These are phyloP conservation scores for Aspergillus alliaceus DNA, from an alignment of 2,329 filamentous ascomycete genomes.

Conservation along the genomic window DNA sequence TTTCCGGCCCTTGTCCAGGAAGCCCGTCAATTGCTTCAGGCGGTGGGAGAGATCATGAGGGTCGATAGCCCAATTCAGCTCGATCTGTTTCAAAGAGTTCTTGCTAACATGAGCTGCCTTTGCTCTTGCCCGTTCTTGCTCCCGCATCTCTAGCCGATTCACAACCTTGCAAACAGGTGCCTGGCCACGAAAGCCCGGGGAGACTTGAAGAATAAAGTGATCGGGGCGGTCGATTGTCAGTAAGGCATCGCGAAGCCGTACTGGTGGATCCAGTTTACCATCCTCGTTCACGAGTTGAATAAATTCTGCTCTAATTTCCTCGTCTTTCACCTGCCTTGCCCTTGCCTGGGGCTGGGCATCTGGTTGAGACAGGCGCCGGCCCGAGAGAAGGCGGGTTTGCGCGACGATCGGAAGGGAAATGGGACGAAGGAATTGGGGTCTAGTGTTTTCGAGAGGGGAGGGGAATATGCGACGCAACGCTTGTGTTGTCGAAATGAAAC, in stretches of 20 bases:
- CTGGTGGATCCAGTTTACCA: slow-evolving; percentile 30
- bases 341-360: slow-evolving; percentile 6
- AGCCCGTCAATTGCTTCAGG: slow-evolving; percentile 65
- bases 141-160: slow-evolving; percentile 55
- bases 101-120: slow-evolving; percentile 41
- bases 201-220: slow-evolving; percentile 54
- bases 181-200: slow-evolving; percentile 27
- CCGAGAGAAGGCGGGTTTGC: slow-evolving; percentile 21
- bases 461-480: slow-evolving; percentile 33
- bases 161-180: slow-evolving; percentile 71
- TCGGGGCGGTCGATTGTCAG: slow-evolving; percentile 48
- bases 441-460: slow-evolving; percentile 18
- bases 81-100: slow-evolving; percentile 68
- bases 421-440: slow-evolving; percentile 13
- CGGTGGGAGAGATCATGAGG: slow-evolving; percentile 72
- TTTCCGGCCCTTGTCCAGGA: slow-evolving; percentile 70
- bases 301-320: slow-evolving; percentile 31
- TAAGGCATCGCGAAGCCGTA: slow-evolving; percentile 37
- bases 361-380: neutral
- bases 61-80: slow-evolving; percentile 86
- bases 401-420: slow-evolving; percentile 4
- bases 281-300: slow-evolving; percentile 38
- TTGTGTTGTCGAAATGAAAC: slow-evolving; percentile 33
- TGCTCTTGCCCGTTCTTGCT: slow-evolving; percentile 43
- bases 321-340: slow-evolving; percentile 28